Evolutionary conservation across 2,329 filamentous ascomycete species (phyloP).

Genomic region (Pyrenophora teres): DNA sequence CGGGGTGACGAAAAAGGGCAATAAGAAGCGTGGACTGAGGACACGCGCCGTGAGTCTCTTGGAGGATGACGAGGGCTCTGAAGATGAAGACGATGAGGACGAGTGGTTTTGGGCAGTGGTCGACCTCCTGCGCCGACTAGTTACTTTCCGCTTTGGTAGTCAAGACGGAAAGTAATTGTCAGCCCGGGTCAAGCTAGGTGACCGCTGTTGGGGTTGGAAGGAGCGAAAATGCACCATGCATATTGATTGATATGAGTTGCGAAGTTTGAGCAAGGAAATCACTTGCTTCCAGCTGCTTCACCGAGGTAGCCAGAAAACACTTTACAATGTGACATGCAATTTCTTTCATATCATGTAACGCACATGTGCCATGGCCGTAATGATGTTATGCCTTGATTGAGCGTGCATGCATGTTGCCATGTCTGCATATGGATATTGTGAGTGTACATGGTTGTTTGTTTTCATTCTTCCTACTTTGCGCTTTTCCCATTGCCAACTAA

Average conservation of each 20-base stretch:
- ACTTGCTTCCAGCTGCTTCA: background rate
- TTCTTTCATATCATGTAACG: too few species aligned
- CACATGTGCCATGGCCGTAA: too few species aligned
- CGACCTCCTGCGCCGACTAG: constrained; percentile 62
- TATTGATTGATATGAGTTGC: background rate
- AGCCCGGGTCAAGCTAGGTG: constrained; percentile 62
- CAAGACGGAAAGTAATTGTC: constrained; percentile 1
- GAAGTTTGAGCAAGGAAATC: background rate
- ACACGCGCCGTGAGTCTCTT: constrained; percentile 42
- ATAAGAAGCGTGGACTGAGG: constrained; percentile 42
- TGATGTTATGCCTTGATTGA: too few species aligned
- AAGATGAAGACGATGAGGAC: constrained; percentile 68
- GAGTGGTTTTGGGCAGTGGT: constrained; percentile 63
- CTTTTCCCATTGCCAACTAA: background rate
- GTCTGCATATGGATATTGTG: too few species aligned
- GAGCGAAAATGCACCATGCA: background rate
- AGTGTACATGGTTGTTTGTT: background rate
- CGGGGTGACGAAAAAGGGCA: constrained; percentile 45
- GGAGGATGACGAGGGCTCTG: constrained; percentile 60
- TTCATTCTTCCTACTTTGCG: background rate
- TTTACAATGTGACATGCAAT: too few species aligned
- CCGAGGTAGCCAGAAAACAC: too few species aligned
- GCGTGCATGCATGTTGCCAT: too few species aligned
- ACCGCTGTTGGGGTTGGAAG: constrained; percentile 32
- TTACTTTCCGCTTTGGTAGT: background rate